phyloP scores from a whole-genome alignment of 169 alveolate genomes.

The Eimeria necatrix region DNA sequence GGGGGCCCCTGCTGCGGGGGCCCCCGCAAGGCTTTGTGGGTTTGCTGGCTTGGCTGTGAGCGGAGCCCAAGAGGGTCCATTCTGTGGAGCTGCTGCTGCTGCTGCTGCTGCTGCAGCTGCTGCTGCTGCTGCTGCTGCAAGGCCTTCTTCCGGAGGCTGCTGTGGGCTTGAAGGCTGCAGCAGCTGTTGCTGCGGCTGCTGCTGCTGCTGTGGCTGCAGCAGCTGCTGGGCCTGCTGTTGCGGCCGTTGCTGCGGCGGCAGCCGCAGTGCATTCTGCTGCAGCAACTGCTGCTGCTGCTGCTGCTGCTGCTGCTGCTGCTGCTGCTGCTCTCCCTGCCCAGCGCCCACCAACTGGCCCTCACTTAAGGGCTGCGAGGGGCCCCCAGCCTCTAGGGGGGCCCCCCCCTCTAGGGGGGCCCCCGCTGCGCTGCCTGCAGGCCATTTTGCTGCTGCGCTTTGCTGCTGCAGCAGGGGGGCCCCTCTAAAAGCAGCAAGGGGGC shows the following conservation, averaged over 20 bases:
- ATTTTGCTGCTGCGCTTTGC: neutral
- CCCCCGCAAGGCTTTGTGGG: no score
- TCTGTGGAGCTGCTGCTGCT: conserved; percentile 8
- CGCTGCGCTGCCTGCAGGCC: neutral
- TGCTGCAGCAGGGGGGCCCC: no score
- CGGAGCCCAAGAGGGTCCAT: no score
- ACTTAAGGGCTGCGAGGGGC: neutral
- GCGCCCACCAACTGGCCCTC: neutral
- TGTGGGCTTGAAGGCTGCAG: neutral
- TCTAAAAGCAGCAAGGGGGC: neutral
- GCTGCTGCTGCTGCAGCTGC: neutral
- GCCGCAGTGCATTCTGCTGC: neutral
- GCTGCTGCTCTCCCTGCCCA: neutral
- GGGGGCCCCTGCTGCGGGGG: no score
- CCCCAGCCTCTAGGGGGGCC: neutral
- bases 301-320: neutral
- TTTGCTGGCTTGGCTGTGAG: no score
- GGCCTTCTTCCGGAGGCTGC: neutral
- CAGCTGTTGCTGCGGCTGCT: neutral
- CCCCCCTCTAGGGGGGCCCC: neutral
- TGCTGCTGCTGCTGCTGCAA: conserved; percentile 9
- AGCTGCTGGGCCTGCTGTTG: neutral
- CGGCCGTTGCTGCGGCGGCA: neutral
- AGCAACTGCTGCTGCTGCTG: neutral
- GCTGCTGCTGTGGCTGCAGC: neutral